Evolutionary conservation across 148 eudicot species (phyloP).

Genomic region (Spergularia bocconei): DNA sequence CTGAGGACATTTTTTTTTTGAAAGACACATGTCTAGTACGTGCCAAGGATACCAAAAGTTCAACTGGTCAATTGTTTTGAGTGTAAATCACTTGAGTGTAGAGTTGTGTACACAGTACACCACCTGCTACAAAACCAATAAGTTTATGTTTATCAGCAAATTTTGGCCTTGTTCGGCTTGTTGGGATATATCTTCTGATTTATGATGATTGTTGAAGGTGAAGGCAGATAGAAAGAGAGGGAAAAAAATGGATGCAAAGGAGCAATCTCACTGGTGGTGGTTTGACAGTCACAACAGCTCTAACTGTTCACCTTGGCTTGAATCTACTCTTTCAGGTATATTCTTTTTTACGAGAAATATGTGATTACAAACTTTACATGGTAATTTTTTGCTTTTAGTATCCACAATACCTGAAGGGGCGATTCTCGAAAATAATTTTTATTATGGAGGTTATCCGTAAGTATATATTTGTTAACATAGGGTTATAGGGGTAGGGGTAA

Average conservation of each 20-base stretch:
- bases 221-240: slow-evolving; percentile 20
- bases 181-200: neutral
- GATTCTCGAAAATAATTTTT: too few species aligned
- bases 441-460: too few species aligned
- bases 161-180: neutral
- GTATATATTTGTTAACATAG: too few species aligned
- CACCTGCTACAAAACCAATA: neutral
- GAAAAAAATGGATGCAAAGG: slow-evolving; percentile 31
- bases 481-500: too few species aligned
- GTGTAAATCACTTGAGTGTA: too few species aligned
- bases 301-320: slow-evolving; percentile 65
- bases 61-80: too few species aligned
- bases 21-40: too few species aligned
- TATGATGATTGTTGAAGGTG: slow-evolving; percentile 13
- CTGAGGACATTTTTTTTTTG: too few species aligned
- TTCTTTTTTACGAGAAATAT: neutral
- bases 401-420: too few species aligned
- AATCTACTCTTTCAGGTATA: slow-evolving; percentile 66
- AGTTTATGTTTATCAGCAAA: neutral
- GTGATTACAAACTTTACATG: too few species aligned
- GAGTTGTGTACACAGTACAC: slow-evolving; percentile 10
- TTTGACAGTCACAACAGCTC: slow-evolving; percentile 49
- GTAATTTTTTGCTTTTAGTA: too few species aligned
- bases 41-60: too few species aligned
- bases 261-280: slow-evolving; percentile 65